Percentiles rank a stretch among this genome's conserved stretches.
Evolutionary conservation across 2,329 filamentous ascomycete species (phyloP).

Genomic region (Didymella glomerata): DNA sequence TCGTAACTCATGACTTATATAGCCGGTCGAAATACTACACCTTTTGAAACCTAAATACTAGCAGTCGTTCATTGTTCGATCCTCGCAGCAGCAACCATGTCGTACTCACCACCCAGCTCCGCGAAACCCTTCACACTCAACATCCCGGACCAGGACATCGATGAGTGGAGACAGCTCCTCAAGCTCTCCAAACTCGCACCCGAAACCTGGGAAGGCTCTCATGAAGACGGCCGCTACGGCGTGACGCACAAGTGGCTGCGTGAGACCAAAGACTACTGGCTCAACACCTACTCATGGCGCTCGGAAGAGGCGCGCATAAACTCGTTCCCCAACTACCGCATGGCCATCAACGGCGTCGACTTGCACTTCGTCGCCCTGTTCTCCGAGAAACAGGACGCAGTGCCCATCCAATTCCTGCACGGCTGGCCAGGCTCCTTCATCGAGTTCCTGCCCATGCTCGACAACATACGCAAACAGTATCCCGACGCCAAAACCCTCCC

Average conservation of each 20-base stretch:
- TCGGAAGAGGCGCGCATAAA: constrained; percentile 57
- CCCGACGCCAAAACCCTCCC: constrained; percentile 58
- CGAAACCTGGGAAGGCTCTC: constrained; percentile 39
- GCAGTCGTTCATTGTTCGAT: not conserved
- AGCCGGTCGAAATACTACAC: not conserved
- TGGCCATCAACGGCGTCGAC: constrained; percentile 54
- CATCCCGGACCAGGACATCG: constrained; percentile 44
- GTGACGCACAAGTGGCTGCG: constrained; percentile 48
- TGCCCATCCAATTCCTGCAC: constrained; percentile 63
- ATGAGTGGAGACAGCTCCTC: constrained; percentile 50
- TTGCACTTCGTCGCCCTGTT: constrained; percentile 67
- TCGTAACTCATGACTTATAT: constrained; percentile 4
- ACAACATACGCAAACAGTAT: constrained; percentile 59
- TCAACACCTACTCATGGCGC: constrained; percentile 51
- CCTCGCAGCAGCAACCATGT: constrained; percentile 28
- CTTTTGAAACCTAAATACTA: not conserved
- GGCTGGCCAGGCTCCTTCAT: constrained; percentile 66
- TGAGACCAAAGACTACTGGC: constrained; percentile 50
- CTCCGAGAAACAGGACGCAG: constrained; percentile 61
- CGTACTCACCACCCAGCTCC: constrained; percentile 43
- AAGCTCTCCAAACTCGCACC: constrained; percentile 46
- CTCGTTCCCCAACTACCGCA: constrained; percentile 62
- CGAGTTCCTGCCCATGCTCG: constrained; percentile 65
- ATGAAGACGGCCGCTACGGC: constrained; percentile 40
- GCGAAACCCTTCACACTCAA: constrained; percentile 46